These are phyloP conservation scores for Eruca vesicaria DNA, from an alignment of 441 rosid genomes.

Conservation along the genomic window DNA sequence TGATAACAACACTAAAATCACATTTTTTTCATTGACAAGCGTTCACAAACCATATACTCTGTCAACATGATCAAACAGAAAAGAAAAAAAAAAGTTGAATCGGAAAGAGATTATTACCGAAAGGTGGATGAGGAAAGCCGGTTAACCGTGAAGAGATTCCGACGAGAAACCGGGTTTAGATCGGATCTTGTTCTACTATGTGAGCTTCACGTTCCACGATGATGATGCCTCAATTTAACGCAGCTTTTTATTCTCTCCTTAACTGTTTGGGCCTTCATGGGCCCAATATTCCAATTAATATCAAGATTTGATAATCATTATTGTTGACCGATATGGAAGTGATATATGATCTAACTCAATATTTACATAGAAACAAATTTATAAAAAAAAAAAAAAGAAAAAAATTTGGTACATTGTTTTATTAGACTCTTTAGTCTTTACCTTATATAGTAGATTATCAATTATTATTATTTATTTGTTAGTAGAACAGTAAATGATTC, in stretches of 20 bases:
- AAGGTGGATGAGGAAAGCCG: slow-evolving; percentile 13
- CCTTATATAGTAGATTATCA: too few relatives aligned
- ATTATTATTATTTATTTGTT: too few relatives aligned
- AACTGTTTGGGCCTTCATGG: slow-evolving; percentile 24
- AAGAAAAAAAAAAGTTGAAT: not conserved
- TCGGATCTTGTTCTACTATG: slow-evolving; percentile 23
- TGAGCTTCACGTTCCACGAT: slow-evolving; percentile 22
- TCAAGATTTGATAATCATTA: not conserved
- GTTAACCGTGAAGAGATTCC: slow-evolving; percentile 23
- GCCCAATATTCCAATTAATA: not conserved
- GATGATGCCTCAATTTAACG: slow-evolving; percentile 33
- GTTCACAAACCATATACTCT: not conserved
- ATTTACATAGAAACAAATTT: not conserved
- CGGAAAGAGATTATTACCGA: not conserved
- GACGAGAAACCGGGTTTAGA: slow-evolving; percentile 23
- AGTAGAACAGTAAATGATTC: too few relatives aligned
- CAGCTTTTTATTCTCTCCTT: slow-evolving; percentile 19
- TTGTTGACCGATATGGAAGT: not conserved
- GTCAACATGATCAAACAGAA: not conserved
- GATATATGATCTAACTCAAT: not conserved
- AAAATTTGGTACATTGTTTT: too few relatives aligned
- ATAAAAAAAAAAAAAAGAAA: too few relatives aligned
- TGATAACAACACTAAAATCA: not conserved
- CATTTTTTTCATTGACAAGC: not conserved
- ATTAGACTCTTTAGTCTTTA: too few relatives aligned